Conservation (phyloP, 2,329 filamentous ascomycete species). For the Aspergillus proliferans region DNA sequence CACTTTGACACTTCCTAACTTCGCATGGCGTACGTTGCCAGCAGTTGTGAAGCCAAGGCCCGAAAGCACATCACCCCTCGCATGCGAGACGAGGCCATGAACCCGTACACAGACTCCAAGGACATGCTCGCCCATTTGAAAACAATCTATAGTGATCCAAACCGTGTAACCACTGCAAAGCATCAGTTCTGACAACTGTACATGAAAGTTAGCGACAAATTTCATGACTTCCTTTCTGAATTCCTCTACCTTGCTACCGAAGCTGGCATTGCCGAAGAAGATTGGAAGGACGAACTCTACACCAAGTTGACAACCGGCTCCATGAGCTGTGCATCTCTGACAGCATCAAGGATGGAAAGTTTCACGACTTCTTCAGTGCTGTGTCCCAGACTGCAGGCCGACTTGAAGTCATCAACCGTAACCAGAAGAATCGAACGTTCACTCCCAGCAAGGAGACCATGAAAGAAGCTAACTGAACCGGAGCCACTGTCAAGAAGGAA, state of each 20-base stretch:
- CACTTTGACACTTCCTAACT: no score
- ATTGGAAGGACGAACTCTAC: conserved; percentile 2
- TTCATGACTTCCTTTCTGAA: conserved; percentile 4
- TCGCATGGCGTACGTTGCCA: no score
- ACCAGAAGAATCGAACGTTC: no score
- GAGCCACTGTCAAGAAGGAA: no score
- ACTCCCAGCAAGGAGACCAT: no score
- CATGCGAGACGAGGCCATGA: background rate
- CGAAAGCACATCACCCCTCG: background rate
- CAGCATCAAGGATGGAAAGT: background rate
- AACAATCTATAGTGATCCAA: background rate
- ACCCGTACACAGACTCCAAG: background rate
- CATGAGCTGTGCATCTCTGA: background rate
- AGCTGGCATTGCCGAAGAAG: background rate
- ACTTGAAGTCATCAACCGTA: no score
- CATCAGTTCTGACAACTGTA: background rate
- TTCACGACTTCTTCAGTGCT: no score
- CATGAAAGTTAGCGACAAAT: background rate
- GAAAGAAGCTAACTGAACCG: no score
- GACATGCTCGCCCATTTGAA: background rate
- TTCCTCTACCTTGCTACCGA: conserved; percentile 2
- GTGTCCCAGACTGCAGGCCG: no score
- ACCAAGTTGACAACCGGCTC: background rate
- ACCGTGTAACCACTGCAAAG: background rate
- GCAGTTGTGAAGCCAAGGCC: background rate